These are phyloP conservation scores for Malbranchea cinnamomea DNA, from an alignment of 2,329 filamentous ascomycete genomes.

Conservation along the genomic window DNA sequence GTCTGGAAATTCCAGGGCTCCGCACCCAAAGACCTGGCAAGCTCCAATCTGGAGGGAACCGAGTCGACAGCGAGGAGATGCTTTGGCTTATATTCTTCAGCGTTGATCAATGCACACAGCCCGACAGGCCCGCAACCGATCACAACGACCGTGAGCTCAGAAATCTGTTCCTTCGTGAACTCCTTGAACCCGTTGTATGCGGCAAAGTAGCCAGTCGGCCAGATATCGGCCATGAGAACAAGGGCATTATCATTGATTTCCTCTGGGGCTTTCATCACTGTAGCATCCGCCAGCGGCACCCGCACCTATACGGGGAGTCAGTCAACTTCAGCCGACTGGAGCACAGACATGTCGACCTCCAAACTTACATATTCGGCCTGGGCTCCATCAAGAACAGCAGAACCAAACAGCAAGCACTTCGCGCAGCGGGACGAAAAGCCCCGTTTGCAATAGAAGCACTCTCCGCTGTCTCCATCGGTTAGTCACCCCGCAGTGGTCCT, in stretches of 20 bases:
- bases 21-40: slow-evolving; percentile 60
- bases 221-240: slow-evolving; percentile 86
- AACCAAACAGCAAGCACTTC: slow-evolving; percentile 57
- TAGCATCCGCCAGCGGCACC: slow-evolving; percentile 66
- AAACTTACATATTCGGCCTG: slow-evolving; percentile 58
- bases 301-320: slow-evolving; percentile 37
- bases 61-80: slow-evolving; percentile 67
- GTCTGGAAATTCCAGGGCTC: slow-evolving; percentile 68
- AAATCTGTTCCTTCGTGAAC: slow-evolving; percentile 41
- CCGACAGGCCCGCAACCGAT: slow-evolving; percentile 79
- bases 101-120: slow-evolving; percentile 66
- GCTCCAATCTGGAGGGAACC: slow-evolving; percentile 56
- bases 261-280: slow-evolving; percentile 57
- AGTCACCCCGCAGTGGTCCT: slow-evolving; percentile 3
- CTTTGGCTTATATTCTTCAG: slow-evolving; percentile 59
- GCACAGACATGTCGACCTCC: slow-evolving; percentile 3
- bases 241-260: slow-evolving; percentile 59
- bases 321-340: not conserved
- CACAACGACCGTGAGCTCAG: slow-evolving; percentile 57
- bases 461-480: slow-evolving; percentile 31
- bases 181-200: slow-evolving; percentile 61
- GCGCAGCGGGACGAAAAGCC: slow-evolving; percentile 65
- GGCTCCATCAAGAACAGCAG: slow-evolving; percentile 52
- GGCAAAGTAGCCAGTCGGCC: slow-evolving; percentile 71
- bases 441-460: slow-evolving; percentile 74